phyloP scores from a whole-genome alignment of 257 asterid species.

The Nicotiana benthamiana region DNA sequence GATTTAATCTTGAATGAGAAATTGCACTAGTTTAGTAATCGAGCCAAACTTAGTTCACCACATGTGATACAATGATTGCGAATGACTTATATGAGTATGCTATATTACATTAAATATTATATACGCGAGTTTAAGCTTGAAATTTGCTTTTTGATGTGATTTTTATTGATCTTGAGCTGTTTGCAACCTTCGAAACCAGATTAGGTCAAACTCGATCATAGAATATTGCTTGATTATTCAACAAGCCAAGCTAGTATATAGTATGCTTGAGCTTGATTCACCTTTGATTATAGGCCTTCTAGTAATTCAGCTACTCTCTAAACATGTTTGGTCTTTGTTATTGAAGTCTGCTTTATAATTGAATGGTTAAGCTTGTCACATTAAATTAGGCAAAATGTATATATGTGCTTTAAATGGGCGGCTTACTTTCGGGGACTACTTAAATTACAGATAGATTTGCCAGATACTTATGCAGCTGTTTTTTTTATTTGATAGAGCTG shows the following conservation, averaged over 20 bases:
- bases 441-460: neutral
- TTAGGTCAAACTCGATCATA: neutral
- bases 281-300: neutral
- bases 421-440: neutral
- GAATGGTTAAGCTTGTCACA: neutral
- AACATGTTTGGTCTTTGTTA: neutral
- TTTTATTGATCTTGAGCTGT: neutral
- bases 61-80: neutral
- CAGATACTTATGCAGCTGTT: neutral
- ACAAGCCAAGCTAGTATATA: neutral
- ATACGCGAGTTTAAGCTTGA: neutral
- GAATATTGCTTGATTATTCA: neutral
- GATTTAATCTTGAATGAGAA: neutral
- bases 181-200: neutral
- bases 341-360: neutral
- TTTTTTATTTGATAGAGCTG: constrained; percentile 55
- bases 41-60: neutral
- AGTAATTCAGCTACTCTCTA: neutral
- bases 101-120: neutral
- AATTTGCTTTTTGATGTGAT: neutral
- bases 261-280: neutral
- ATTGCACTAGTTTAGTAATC: neutral
- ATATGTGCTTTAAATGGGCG: neutral
- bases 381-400: neutral
- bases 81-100: neutral